These are phyloP conservation scores for Penicillium sp. DNA, from an alignment of 2,329 filamentous ascomycete species.

Conservation along the genomic window DNA sequence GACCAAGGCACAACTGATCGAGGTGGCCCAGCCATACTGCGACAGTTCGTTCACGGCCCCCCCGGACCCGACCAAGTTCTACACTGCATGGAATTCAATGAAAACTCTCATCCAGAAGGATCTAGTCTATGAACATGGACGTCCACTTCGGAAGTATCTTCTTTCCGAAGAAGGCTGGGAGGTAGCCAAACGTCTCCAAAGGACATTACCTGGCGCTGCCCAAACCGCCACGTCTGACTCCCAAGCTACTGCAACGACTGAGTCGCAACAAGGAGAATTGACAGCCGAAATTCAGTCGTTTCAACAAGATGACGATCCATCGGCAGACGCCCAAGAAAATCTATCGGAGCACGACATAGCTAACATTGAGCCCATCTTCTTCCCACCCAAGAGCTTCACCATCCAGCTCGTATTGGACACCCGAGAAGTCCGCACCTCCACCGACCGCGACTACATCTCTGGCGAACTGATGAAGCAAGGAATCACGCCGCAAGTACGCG, in stretches of 20 bases:
- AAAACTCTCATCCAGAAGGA: constrained; percentile 73
- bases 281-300: not conserved
- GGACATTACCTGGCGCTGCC: constrained; percentile 40
- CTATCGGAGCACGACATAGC: constrained; percentile 9
- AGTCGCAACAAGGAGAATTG: constrained; percentile 1
- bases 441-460: constrained; percentile 74
- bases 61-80: constrained; percentile 65
- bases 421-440: constrained; percentile 71
- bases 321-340: constrained; percentile 8
- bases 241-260: constrained; percentile 1
- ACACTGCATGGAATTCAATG: constrained; percentile 82
- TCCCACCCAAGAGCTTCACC: constrained; percentile 67
- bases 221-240: constrained; percentile 18
- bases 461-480: constrained; percentile 68
- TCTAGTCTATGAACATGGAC: constrained; percentile 68
- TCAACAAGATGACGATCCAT: constrained; percentile 5
- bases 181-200: constrained; percentile 64
- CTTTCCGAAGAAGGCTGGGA: constrained; percentile 79
- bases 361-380: constrained; percentile 56
- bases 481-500: constrained; percentile 64
- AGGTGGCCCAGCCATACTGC: constrained; percentile 68
- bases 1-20: constrained; percentile 68
- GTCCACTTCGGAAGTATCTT: constrained; percentile 66
- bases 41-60: constrained; percentile 72
- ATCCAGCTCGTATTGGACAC: constrained; percentile 72